Evolutionary conservation across 2,329 filamentous ascomycete species (phyloP), one percentile per base, ranked within the genome.

Genomic region (Daldinia eschscholtzii): DNA sequence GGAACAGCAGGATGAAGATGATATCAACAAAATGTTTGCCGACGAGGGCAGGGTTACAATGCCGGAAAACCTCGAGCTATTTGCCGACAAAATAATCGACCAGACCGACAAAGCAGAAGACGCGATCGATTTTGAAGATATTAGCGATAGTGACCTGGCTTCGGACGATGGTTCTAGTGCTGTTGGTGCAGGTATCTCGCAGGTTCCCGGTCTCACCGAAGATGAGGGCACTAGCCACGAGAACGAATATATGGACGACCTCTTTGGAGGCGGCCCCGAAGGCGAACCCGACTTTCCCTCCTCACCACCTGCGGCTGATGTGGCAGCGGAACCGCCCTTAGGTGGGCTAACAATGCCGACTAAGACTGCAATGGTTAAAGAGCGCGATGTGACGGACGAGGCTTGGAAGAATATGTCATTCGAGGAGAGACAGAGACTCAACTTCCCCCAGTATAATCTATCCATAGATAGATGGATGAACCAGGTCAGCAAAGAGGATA

Each of bases 91-190:
- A 60, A 78, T 84, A 26, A 87, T 91, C 70, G 89, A 90, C 71
- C 85, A 89, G 71, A 84, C 85, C 6, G 92, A 93, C 79, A 99
- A 99, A 80, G 95, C 94, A 61, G 94, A 94, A 67, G 93, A 98
- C 81, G 96, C 96, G 44, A 83, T 96, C 70, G 96, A 99, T 77
- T 99, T 86, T 75, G 93, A 93, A 77, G 93, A 97, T 76, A 94
- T 98, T 70, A 92, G 92, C 72, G 95, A 98, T 78, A 94, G 97
- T 77, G 94, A 98, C 70, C 86, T 97, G 6, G 92, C 93, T 10
- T 93, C 96, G 6, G 90, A 93, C 67, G 87, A 90, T 62, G 73
- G 64, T 42, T 70, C 68, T 41, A 67, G 46, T 23, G 56, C 61
- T 33, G 80, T 80, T 30, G 80, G 79, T 10, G 79, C 77, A 4